These are phyloP conservation scores for Coffea humblotiana DNA, from an alignment of 305 asterid genomes.

Conservation along the genomic window DNA sequence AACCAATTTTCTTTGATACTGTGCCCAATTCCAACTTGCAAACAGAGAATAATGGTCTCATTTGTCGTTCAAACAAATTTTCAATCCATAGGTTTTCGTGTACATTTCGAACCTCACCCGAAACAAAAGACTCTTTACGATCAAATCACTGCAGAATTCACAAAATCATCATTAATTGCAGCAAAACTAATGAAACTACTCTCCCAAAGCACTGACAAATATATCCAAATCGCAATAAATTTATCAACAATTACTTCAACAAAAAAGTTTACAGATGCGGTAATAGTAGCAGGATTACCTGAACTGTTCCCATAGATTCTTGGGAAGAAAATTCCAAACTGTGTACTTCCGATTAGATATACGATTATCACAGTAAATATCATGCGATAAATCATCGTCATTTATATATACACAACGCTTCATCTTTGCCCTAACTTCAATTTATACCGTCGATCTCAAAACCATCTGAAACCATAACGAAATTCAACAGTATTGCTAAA, in stretches of 20 bases:
- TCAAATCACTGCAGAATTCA: background rate
- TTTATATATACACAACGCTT: conserved; percentile 85
- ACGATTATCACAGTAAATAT: conserved; percentile 79
- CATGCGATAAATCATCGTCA: conserved; percentile 68
- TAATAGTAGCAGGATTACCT: conserved; percentile 42
- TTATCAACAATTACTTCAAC: background rate
- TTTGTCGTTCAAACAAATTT: background rate
- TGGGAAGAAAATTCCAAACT: conserved; percentile 87
- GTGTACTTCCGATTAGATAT: conserved; percentile 94
- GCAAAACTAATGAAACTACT: background rate
- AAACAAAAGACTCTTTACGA: background rate
- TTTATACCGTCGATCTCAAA: conserved; percentile 15
- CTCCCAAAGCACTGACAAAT: background rate
- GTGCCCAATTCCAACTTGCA: background rate
- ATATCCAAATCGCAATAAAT: background rate
- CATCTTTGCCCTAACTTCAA: conserved; percentile 43
- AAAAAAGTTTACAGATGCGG: too few species aligned
- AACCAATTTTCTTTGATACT: too few species aligned
- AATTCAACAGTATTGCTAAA: background rate
- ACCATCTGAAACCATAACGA: conserved; percentile 19
- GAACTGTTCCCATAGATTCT: conserved; percentile 98
- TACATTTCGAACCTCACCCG: background rate
- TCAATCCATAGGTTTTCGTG: background rate
- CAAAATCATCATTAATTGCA: background rate
- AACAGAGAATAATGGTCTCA: background rate